Percentiles rank a stretch among this genome's conserved stretches.
phyloP scores from a whole-genome alignment of 192 early-diverging fungal genomes.

The Backusella psychrophila region DNA sequence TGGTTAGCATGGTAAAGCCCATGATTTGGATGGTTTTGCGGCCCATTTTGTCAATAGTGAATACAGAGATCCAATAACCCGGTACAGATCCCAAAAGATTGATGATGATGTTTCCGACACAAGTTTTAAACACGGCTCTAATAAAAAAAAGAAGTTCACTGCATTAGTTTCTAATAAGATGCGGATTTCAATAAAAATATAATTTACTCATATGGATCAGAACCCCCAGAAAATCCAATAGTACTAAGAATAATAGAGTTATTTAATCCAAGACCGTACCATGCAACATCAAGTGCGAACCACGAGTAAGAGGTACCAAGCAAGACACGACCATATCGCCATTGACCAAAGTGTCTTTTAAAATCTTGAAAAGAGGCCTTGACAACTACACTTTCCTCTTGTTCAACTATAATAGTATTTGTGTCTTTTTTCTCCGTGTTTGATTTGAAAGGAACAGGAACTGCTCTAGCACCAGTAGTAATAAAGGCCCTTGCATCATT shows the following conservation, averaged over 20 bases:
- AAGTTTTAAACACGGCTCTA: conserved; percentile 65
- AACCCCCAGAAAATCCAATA: conserved; percentile 59
- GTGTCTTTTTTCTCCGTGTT: not conserved
- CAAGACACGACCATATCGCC: conserved; percentile 80
- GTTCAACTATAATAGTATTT: conserved; percentile 26
- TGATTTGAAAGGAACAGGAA: not conserved
- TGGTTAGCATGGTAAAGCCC: conserved; percentile 77
- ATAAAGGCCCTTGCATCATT: conserved; percentile 41
- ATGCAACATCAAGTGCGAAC: conserved; percentile 79
- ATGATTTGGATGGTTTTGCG: conserved; percentile 92
- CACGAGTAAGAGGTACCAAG: conserved; percentile 73
- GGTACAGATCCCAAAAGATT: conserved; percentile 84
- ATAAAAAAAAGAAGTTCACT: not conserved
- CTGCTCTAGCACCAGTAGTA: conserved; percentile 21
- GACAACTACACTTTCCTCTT: conserved; percentile 13
- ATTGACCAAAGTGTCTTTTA: conserved; percentile 66
- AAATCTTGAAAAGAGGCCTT: conserved; percentile 57
- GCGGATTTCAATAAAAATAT: not conserved
- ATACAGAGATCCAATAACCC: conserved; percentile 95
- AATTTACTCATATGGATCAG: conserved; percentile 29
- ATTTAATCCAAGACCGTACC: conserved; percentile 84
- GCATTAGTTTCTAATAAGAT: not conserved
- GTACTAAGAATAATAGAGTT: conserved; percentile 67
- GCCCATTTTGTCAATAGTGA: conserved; percentile 83
- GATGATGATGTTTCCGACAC: conserved; percentile 92